Percentiles rank a stretch among this genome's conserved stretches.
These are phyloP conservation scores for Jacaranda mimosifolia DNA, from an alignment of 257 asterid species.

Conservation along the genomic window DNA sequence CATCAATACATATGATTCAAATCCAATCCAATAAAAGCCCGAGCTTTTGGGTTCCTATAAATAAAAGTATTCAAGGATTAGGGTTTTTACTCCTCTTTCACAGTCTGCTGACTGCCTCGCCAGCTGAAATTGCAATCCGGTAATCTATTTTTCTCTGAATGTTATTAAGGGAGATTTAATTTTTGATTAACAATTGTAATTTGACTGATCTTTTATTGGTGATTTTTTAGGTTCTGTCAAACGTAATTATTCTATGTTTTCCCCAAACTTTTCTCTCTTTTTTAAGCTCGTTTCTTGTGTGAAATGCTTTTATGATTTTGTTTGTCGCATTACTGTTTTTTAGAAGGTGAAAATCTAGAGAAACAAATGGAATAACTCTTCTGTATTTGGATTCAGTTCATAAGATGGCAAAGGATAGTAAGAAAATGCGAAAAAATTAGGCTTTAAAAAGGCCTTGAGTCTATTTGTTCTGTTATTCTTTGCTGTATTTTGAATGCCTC, in stretches of 20 bases:
- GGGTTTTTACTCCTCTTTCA: conserved; percentile 25
- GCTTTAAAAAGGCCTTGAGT: neutral
- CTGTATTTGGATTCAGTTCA: neutral
- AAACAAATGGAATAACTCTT: neutral
- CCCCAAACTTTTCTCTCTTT: neutral
- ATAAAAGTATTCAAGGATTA: neutral
- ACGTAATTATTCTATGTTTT: neutral
- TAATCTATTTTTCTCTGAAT: neutral
- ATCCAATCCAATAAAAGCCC: no score
- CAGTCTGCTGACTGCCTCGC: conserved; percentile 19
- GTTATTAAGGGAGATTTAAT: neutral
- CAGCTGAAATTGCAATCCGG: conserved; percentile 30
- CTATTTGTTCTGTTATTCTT: neutral
- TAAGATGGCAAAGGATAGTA: neutral
- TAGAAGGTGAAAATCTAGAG: neutral
- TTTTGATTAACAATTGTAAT: neutral
- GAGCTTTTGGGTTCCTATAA: neutral
- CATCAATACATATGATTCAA: no score
- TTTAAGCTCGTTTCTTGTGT: neutral
- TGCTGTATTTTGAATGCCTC: neutral
- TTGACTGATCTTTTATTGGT: neutral
- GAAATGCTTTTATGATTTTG: neutral
- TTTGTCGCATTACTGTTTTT: neutral
- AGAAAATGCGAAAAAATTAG: neutral
- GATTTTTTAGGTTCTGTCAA: neutral